These are phyloP conservation scores for Bacterosira constricta DNA, from an alignment of 108 stramenopile species.

Conservation along the genomic window DNA sequence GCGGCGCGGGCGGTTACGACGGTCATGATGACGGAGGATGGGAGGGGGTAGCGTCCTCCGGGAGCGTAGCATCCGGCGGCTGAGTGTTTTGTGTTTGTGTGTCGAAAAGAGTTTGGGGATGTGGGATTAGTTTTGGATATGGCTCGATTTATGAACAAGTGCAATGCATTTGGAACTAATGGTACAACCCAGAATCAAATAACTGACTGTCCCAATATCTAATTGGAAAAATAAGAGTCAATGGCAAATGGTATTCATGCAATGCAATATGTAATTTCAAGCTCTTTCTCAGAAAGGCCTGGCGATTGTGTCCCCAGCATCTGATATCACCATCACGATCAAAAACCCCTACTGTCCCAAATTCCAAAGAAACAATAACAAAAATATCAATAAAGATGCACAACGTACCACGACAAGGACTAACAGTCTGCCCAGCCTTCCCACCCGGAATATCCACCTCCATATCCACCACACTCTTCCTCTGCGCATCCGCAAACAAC, in stretches of 20 bases:
- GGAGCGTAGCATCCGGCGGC: slow-evolving; percentile 99
- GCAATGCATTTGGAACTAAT: too few species aligned
- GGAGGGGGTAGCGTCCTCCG: slow-evolving; percentile 97
- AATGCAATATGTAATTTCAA: too few species aligned
- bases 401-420: slow-evolving; percentile 80
- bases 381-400: neutral
- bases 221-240: too few species aligned
- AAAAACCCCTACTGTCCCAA: too few species aligned
- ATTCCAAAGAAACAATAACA: slow-evolving; percentile 1
- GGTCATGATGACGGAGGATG: slow-evolving; percentile 98
- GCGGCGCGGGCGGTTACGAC: slow-evolving; percentile 96
- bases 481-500: slow-evolving; percentile 92
- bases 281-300: neutral
- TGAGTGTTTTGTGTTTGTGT: neutral
- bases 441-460: slow-evolving; percentile 95
- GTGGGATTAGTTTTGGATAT: too few species aligned
- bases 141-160: too few species aligned
- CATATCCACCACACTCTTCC: slow-evolving; percentile 79
- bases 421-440: slow-evolving; percentile 94
- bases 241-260: too few species aligned
- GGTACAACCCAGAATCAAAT: too few species aligned
- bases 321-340: neutral
- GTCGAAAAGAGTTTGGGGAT: neutral
- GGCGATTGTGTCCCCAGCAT: neutral
- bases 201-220: too few species aligned